A percentile compares a stretch with the other conserved stretches of the same genome.
phyloP scores from a whole-genome alignment of 345 rosid species.

The Rhizophora mangle region DNA sequence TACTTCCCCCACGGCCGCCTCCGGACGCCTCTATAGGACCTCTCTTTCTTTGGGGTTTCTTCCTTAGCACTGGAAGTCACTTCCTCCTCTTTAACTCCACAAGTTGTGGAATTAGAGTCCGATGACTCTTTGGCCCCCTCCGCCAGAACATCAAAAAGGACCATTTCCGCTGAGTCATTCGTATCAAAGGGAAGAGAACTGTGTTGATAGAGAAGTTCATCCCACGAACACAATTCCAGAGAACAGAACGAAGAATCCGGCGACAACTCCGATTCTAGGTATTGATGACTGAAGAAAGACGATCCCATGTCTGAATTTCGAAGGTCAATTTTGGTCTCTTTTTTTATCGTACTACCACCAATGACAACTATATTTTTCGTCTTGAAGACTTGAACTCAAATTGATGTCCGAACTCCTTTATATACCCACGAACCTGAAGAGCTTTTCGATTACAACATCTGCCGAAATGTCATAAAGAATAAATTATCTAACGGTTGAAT shows the following conservation, averaged over 20 bases:
- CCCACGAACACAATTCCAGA: constrained; percentile 43
- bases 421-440: not conserved
- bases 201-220: constrained; percentile 30
- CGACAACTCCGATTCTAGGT: constrained; percentile 27
- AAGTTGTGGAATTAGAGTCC: constrained; percentile 30
- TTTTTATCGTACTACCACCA: not conserved
- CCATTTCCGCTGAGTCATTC: constrained; percentile 44
- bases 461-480: not conserved
- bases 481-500: not conserved
- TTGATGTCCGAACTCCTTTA: constrained; percentile 7
- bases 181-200: constrained; percentile 33
- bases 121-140: constrained; percentile 33
- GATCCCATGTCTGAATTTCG: constrained; percentile 28
- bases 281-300: constrained; percentile 8
- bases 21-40: constrained; percentile 43
- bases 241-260: constrained; percentile 39
- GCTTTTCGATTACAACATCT: no score
- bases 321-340: not conserved
- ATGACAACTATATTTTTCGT: not conserved
- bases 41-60: constrained; percentile 17
- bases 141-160: constrained; percentile 35
- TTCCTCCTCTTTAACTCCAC: constrained; percentile 30
- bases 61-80: constrained; percentile 19
- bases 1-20: constrained; percentile 53
- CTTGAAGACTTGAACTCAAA: not conserved